phyloP scores from a whole-genome alignment of 2,329 filamentous ascomycete species.

The Calonectria honghensis region DNA sequence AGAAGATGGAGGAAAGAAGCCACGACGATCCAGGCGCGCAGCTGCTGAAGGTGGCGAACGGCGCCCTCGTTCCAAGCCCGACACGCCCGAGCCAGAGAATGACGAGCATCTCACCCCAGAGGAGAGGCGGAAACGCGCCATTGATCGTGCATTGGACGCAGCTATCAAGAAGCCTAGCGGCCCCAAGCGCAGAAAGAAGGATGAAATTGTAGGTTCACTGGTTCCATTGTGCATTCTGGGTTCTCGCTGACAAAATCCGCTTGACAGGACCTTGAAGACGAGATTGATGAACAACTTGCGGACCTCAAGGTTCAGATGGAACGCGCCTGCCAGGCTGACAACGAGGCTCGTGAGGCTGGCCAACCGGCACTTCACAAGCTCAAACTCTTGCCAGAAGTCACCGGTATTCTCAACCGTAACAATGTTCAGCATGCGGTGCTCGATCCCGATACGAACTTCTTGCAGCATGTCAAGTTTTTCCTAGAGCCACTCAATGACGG shows the following conservation, averaged over 20 bases:
- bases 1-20: slow-evolving; percentile 65
- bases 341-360: slow-evolving; percentile 84
- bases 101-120: slow-evolving; percentile 89
- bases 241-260: slow-evolving; percentile 47
- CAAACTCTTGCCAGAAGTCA: slow-evolving; percentile 93
- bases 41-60: slow-evolving; percentile 65
- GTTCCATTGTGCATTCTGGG: not conserved
- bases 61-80: slow-evolving; percentile 66
- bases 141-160: slow-evolving; percentile 91
- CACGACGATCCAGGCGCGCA: slow-evolving; percentile 69
- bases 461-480: slow-evolving; percentile 97
- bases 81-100: slow-evolving; percentile 77
- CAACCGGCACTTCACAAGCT: slow-evolving; percentile 94
- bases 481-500: slow-evolving; percentile 96
- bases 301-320: slow-evolving; percentile 93
- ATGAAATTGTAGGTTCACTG: slow-evolving; percentile 82
- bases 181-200: slow-evolving; percentile 85
- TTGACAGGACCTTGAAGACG: slow-evolving; percentile 87
- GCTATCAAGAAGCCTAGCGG: slow-evolving; percentile 85
- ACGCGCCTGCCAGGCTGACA: slow-evolving; percentile 89
- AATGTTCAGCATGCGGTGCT: slow-evolving; percentile 89
- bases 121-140: slow-evolving; percentile 87
- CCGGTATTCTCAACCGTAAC: slow-evolving; percentile 91
- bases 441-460: slow-evolving; percentile 94
- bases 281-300: slow-evolving; percentile 92